Evolutionary conservation across 768 basidiomycete species (phyloP).

Genomic region (Calocera viscosa): DNA sequence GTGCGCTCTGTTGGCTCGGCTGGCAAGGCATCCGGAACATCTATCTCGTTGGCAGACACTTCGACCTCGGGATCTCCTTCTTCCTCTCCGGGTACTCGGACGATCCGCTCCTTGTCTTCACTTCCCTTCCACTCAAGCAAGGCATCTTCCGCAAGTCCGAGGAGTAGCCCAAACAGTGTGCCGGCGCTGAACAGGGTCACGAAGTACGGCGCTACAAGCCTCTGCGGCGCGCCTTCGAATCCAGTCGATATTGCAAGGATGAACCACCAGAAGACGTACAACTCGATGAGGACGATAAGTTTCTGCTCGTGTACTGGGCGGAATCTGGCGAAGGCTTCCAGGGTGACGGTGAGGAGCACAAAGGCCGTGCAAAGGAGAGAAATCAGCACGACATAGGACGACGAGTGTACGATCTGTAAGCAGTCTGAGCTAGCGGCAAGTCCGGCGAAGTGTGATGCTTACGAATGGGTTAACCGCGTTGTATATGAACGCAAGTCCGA

Average conservation of each 20-base stretch:
- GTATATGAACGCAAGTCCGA: conserved; percentile 5
- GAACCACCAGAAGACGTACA: conserved; percentile 10
- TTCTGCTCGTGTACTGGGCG: conserved; percentile 9
- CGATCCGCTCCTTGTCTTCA: background rate
- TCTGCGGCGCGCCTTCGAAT: background rate
- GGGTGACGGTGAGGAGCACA: background rate
- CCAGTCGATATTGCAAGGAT: conserved; percentile 9
- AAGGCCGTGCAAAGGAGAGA: conserved; percentile 4
- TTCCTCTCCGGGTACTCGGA: background rate
- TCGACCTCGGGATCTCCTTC: background rate
- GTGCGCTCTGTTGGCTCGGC: conserved; percentile 41
- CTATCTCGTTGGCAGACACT: background rate
- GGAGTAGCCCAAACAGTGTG: conserved; percentile 32
- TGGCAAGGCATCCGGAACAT: conserved; percentile 4
- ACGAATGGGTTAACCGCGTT: conserved; percentile 7
- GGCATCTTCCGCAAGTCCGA: conserved; percentile 15
- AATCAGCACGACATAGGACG: background rate
- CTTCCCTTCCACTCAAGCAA: background rate
- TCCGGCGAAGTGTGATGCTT: background rate
- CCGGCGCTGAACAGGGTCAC: conserved; percentile 16
- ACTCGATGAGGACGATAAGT: background rate
- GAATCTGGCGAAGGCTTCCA: background rate
- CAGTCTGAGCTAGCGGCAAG: background rate
- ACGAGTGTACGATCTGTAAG: conserved; percentile 8
- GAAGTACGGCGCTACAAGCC: background rate